Conservation (phyloP, 202 grass and related monocot genomes). For the Schoenoplectus tabernaemontani region DNA sequence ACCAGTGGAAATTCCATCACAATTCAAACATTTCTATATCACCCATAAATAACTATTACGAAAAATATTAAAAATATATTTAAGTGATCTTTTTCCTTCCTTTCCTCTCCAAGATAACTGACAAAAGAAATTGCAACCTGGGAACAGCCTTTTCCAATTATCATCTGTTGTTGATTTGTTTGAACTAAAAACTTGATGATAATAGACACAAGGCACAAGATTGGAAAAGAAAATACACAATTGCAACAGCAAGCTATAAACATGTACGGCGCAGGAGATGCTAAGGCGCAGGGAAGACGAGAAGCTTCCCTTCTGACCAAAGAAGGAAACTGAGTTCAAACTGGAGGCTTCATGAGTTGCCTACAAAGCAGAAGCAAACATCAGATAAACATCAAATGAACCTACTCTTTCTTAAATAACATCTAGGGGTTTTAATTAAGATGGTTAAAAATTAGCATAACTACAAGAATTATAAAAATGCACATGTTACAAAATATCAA, state of each 20-base stretch:
- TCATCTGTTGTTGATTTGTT: not conserved
- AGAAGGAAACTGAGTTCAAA: constrained; percentile 47
- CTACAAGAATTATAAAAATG: not conserved
- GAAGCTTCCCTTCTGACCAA: constrained; percentile 37
- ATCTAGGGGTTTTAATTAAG: not conserved
- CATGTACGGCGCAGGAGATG: constrained; percentile 61
- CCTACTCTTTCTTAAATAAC: too few species aligned
- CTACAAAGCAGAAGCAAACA: constrained; percentile 41
- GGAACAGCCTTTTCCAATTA: not conserved
- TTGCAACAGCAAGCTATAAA: not conserved
- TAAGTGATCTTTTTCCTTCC: not conserved
- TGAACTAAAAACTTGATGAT: not conserved
- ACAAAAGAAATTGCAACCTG: not conserved
- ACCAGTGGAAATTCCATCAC: too few species aligned
- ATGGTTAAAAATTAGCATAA: not conserved
- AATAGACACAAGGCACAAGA: not conserved
- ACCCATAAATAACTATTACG: not conserved
- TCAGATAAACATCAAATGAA: constrained; percentile 9
- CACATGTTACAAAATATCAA: too few species aligned
- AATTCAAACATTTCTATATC: not conserved
- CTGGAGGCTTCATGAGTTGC: constrained; percentile 32
- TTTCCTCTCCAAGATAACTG: not conserved
- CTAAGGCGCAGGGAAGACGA: constrained; percentile 38
- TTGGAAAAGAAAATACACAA: not conserved
- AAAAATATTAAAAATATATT: not conserved